A percentile compares a stretch with the other conserved stretches of the same genome.
phyloP scores from a whole-genome alignment of 2,329 filamentous ascomycete genomes.

The Saccharata proteae region DNA sequence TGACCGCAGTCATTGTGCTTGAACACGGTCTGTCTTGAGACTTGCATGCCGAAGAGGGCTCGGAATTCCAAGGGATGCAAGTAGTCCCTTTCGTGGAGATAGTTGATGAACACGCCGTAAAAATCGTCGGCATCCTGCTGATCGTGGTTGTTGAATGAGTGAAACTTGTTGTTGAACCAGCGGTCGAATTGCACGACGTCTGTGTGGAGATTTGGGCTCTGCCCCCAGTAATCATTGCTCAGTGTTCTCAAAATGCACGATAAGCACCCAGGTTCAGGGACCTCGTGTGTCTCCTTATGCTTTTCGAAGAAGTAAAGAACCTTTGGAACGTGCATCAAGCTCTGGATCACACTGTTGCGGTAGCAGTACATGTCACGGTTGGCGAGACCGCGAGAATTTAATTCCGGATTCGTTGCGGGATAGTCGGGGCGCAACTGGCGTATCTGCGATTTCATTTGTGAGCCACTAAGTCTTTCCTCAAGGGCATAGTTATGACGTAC shows the following conservation, averaged over 20 bases:
- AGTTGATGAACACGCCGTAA: neutral
- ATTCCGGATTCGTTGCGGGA: conserved; percentile 1
- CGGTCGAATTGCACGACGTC: neutral
- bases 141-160: neutral
- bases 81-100: neutral
- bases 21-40: conserved; percentile 3
- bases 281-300: conserved; percentile 2
- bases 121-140: conserved; percentile 4
- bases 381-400: conserved; percentile 8
- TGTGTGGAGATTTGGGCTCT: neutral
- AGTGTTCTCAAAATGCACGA: conserved; percentile 4
- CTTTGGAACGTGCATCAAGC: conserved; percentile 10
- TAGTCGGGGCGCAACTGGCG: neutral
- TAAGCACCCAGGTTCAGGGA: neutral
- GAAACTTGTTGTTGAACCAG: neutral
- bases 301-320: conserved; percentile 9
- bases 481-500: neutral
- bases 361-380: conserved; percentile 13
- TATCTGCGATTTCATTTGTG: neutral
- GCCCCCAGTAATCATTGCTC: conserved; percentile 4
- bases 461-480: neutral
- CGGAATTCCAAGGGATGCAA: conserved; percentile 1
- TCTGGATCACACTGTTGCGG: conserved; percentile 11
- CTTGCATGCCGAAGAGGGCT: conserved; percentile 9
- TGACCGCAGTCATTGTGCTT: conserved; percentile 1